Base-by-base conservation (phyloP, 2,329 filamentous ascomycete species). In the Fusarium gaditjirri region DNA sequence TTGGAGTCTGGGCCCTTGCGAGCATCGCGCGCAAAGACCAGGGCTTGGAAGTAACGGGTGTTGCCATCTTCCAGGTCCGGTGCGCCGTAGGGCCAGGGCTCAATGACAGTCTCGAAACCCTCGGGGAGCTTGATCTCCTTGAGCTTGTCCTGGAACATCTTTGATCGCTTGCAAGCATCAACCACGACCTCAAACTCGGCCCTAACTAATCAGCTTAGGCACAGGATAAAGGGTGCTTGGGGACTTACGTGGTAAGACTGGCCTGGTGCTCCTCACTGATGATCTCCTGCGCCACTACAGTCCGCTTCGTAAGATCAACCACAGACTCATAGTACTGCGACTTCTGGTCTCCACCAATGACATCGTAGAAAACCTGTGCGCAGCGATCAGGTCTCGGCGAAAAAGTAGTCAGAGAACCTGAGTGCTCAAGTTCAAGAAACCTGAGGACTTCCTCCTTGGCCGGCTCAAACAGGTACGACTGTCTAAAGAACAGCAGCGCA, bases 391-490 rank as follows among this genome's bases (percentile, higher is more conserved):
- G 82, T 8, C 76, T 63, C 10, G 72, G 38, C 50, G 71, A 41
- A 39, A 74, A 12, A 36, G 71, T 55, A 78, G 81, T 77, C 27
- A 82, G 55, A 8, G 76, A 60, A 0, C 77, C 78, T 6, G 76
- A 76, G 62, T 84, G 83, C 65, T 88, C 58, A 49, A 78, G 76
- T n/a, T 86, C 83, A 0, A 89, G 78, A 50, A 84, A 89, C 0
- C 64, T 71, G 2, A 85, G 68, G 71, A 89, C 81, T 16, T 84
- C 80, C 8, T 76, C 72, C 75, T 89, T 90, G 0, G 81, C 79
- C 0, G 87, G 87, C 71, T 89, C 87, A 16, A 79, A 78, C 6
- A 89, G 79, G 3, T 84, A 86, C 57, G 87, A 85, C 36, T 84
- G 82, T 14, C 86, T 83, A 72, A 89, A 90, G 61, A 83, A 80